These are phyloP conservation scores for Chrysanthemum lavandulifolium DNA, from an alignment of 129 eudicot species.

Conservation along the genomic window DNA sequence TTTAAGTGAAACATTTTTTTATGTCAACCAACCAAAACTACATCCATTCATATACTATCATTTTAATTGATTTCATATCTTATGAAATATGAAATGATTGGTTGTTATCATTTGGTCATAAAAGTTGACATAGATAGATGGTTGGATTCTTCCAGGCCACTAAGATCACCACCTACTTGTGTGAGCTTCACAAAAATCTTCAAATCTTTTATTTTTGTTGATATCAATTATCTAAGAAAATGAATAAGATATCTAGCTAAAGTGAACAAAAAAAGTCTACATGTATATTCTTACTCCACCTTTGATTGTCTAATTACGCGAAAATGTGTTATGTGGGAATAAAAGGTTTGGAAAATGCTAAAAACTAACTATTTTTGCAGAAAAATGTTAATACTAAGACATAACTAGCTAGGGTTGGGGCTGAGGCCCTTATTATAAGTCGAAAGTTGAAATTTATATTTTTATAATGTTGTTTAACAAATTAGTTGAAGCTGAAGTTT, in stretches of 20 bases:
- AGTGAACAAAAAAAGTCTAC: background rate
- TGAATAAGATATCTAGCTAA: background rate
- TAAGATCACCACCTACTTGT: conserved; percentile 25
- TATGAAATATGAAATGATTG: conserved; percentile 17
- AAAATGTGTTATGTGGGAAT: background rate
- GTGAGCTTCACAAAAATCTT: conserved; percentile 28
- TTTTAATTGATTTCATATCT: conserved; percentile 6
- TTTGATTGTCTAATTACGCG: background rate
- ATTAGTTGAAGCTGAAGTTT: too few species aligned
- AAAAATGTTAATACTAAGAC: too few species aligned
- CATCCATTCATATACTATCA: too few species aligned
- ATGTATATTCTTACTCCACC: background rate
- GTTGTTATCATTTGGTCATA: conserved; percentile 19
- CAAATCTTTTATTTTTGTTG: conserved; percentile 11
- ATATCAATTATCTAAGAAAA: conserved; percentile 8
- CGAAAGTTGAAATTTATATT: too few species aligned
- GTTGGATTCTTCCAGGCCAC: conserved; percentile 35
- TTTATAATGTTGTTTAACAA: background rate
- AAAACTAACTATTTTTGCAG: too few species aligned
- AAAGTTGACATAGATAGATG: conserved; percentile 35
- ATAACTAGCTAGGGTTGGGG: too few species aligned
- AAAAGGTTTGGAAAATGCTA: too few species aligned
- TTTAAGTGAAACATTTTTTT: background rate
- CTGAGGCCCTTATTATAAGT: too few species aligned
- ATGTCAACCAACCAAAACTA: too few species aligned